Evolutionary conservation across 495 filamentous ascomycete species (phyloP).

Genomic region (Cladorrhinum samala): DNA sequence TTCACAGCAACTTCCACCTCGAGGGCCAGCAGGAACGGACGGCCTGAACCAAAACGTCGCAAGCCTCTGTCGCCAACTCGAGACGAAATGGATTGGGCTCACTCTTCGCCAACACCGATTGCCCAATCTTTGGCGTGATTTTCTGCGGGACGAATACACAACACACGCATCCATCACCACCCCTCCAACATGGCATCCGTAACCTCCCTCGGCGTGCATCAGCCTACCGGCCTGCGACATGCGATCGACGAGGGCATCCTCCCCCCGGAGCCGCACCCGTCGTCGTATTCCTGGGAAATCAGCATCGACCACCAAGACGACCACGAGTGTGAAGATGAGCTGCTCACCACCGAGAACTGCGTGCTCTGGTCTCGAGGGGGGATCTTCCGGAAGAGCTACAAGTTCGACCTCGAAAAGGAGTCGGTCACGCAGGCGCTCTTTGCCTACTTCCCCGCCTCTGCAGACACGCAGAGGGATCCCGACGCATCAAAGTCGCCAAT

Average conservation of each 20-base stretch:
- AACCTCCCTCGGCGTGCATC: slow-evolving; percentile 80
- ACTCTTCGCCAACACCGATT: background rate
- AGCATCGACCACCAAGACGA: slow-evolving; percentile 38
- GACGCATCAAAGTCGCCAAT: background rate
- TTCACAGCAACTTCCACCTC: background rate
- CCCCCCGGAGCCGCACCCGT: slow-evolving; percentile 56
- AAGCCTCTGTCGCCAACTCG: too few species aligned
- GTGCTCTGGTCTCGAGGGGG: slow-evolving; percentile 90
- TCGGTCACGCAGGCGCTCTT: slow-evolving; percentile 76
- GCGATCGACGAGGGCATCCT: slow-evolving; percentile 77
- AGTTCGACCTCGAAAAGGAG: slow-evolving; percentile 81
- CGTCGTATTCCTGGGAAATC: slow-evolving; percentile 67
- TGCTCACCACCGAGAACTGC: slow-evolving; percentile 73
- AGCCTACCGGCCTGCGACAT: slow-evolving; percentile 74
- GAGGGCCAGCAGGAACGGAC: background rate
- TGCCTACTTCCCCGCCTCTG: slow-evolving; percentile 64
- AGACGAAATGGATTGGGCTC: slow-evolving; percentile 3
- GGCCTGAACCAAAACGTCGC: too few species aligned
- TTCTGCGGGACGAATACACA: background rate
- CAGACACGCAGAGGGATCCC: slow-evolving; percentile 23
- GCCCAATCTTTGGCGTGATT: slow-evolving; percentile 4
- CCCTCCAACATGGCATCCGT: slow-evolving; percentile 74
- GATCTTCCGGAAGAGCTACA: slow-evolving; percentile 79
- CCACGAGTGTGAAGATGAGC: slow-evolving; percentile 63
- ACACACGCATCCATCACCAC: slow-evolving; percentile 8